Evolutionary conservation across 371 early-diverging fungal genomes (phyloP), one percentile per base, ranked within the genome.

Genomic region (Capillidium rhysosporum): DNA sequence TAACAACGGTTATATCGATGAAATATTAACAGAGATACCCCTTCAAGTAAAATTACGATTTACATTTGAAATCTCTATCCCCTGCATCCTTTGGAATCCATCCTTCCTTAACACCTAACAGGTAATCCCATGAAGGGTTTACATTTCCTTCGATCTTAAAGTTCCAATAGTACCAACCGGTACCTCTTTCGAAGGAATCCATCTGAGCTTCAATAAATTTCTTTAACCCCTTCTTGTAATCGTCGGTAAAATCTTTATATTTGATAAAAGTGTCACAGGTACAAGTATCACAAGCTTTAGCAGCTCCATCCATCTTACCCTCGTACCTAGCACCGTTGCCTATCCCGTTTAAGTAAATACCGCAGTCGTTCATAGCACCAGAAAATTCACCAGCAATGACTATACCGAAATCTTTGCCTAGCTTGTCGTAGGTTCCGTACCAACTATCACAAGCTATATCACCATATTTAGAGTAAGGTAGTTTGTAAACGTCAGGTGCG

Each of bases 311-410:
- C 40, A 58, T 66, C 0, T 77, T 75, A 18, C 83, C 83, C 18
- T 82, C 81, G 62, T 70, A 82, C 4, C 82, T 70, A 10, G 77
- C 66, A 1, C 80, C 80, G 1, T 67, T 56, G 9, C 75, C 74
- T 25, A 81, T 66, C 7, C 86, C 86, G 55, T 85, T 83, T 20
- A 83, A 56, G 57, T 73, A 81, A 9, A 72, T 72, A 2, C 79
- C 77, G 56, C 86, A 85, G 46, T 83, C 86, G 46, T 78, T 83
- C 29, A 73, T 78, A 1, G 84, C 86, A 3, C 76, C 56, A 1
- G 79, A 80, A 55, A 77, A 85, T 56, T 85, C 83, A 29, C 82
- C 82, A 43, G 43, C 14, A 9, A 43, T 20, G 21, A 20, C 21
- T 10, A 43, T 18, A 43, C 18, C 43, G n/a, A 43, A 43, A 20